phyloP scores from a whole-genome alignment of 805 yeast species.

The Scheffersomyces spartinae region DNA sequence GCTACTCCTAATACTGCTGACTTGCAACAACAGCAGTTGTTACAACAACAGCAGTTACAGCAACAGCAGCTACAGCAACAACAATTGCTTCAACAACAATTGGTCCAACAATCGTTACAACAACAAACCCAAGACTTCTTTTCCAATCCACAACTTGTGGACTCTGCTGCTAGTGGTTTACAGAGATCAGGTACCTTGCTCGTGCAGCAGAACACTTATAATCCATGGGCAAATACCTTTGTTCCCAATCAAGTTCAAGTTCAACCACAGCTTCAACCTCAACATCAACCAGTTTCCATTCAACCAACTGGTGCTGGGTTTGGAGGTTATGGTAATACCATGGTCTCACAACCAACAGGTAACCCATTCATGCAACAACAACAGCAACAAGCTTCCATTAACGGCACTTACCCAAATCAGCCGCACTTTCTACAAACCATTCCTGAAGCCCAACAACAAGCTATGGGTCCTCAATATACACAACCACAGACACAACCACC shows the following conservation, averaged over 20 bases:
- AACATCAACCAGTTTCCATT: constrained; percentile 9
- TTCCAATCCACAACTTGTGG: constrained; percentile 3
- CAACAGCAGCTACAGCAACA: constrained; percentile 8
- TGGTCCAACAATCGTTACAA: constrained; percentile 5
- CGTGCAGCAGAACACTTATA: constrained; percentile 26
- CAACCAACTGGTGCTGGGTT: constrained; percentile 44
- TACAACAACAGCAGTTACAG: constrained; percentile 7
- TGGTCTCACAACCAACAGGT: constrained; percentile 8
- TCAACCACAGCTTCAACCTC: constrained; percentile 9
- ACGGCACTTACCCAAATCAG: constrained; percentile 5
- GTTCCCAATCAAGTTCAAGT: constrained; percentile 3
- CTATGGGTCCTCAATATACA: constrained; percentile 1
- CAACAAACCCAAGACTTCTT: constrained; percentile 6
- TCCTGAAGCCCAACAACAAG: too few species aligned
- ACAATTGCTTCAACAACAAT: constrained; percentile 3
- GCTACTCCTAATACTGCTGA: constrained; percentile 8
- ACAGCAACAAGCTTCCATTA: constrained; percentile 4
- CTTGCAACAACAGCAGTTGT: constrained; percentile 7
- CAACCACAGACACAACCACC: constrained; percentile 1
- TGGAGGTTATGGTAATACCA: constrained; percentile 35
- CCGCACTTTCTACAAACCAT: too few species aligned
- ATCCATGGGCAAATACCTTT: constrained; percentile 25
- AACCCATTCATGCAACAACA: constrained; percentile 8
- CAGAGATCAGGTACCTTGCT: constrained; percentile 15
- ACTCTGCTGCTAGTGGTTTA: too few species aligned